These are phyloP conservation scores for Patellifolia procumbens DNA, from an alignment of 179 eudicot species.

Conservation along the genomic window DNA sequence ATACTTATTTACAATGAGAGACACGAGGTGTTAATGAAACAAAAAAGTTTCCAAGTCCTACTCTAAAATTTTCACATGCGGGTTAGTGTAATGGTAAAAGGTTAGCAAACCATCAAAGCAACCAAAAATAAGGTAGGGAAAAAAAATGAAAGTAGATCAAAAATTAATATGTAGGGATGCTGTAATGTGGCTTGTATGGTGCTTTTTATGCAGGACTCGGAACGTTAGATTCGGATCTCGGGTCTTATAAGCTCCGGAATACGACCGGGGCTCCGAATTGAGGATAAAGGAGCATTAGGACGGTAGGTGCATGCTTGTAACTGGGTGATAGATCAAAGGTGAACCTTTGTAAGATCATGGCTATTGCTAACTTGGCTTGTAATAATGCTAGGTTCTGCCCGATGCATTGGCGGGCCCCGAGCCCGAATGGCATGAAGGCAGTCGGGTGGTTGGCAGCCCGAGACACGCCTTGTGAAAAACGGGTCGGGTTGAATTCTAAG, in stretches of 20 bases:
- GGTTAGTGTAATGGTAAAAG: conserved; percentile 25
- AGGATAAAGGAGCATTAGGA: conserved; percentile 76
- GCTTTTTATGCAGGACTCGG: conserved; percentile 10
- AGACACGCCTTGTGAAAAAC: conserved; percentile 64
- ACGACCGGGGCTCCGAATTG: conserved; percentile 77
- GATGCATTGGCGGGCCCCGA: conserved; percentile 69
- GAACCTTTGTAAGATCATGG: conserved; percentile 71
- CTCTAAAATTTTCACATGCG: conserved; percentile 25
- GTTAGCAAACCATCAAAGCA: conserved; percentile 31
- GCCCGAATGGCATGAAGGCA: conserved; percentile 83
- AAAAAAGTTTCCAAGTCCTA: conserved; percentile 19
- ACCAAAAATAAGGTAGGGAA: background rate
- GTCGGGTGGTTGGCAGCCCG: conserved; percentile 72
- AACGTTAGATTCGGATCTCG: conserved; percentile 1
- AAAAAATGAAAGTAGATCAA: conserved; percentile 12
- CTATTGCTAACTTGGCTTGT: conserved; percentile 66
- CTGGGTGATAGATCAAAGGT: conserved; percentile 60
- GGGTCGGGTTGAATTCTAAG: conserved; percentile 65
- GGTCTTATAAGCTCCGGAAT: conserved; percentile 33
- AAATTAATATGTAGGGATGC: conserved; percentile 15
- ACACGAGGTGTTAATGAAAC: conserved; percentile 9
- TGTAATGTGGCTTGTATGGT: background rate
- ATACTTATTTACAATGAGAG: conserved; percentile 27
- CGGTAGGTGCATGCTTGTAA: conserved; percentile 82
- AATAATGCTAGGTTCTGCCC: conserved; percentile 79